Evolutionary conservation across 2,329 filamentous ascomycete species (phyloP), one percentile per base, ranked within the genome.

Genomic region (Metarhizium robertsii): DNA sequence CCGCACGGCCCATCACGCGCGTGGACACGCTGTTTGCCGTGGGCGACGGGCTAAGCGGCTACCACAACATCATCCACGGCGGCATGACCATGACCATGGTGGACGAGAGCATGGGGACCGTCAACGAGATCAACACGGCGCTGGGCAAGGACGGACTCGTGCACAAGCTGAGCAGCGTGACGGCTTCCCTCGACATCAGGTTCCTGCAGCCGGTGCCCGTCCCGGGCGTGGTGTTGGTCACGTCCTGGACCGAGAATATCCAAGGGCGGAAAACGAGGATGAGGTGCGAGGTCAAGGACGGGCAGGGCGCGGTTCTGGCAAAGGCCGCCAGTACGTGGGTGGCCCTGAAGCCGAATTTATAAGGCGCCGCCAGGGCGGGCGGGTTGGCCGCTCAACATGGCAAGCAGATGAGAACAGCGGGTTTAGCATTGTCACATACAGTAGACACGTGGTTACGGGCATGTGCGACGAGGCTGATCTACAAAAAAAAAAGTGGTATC

Each of bases 91-190:
- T 66, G 40, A 61, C 71, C 5, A 58, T 74, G 53, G 57, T 70
- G 29, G 72, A 74, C 50, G 72, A 74, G 63, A 59, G 66, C 5
- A 67, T 71, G 59, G 69, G 70, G 3, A 61, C 62, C 2, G 56
- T 74, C 18, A 65, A 69, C 25, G 71, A 73, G 52, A 59, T 72
- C 6, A 74, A 74, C 32, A 54, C 59, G 20, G 65, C 64, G 0
- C 59, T 73, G 42, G 64, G 64, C 2, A 71, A 72, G 56, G 55
- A 64, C 1, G 64, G 62, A 0, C 58, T 61, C 13, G 58, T 65
- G 0, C 70, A 67, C 46, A 59, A 58, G 49, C 60, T 63, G 2
- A 61, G 59, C 40, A 69, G 61, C 40, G 62, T 74, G 11, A 74
- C 72, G 16, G 71, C 63, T 0, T 64, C 60, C 2, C 58, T 74